phyloP scores from a whole-genome alignment of 164 flowering plant genomes.

The Cinnamomum chago region DNA sequence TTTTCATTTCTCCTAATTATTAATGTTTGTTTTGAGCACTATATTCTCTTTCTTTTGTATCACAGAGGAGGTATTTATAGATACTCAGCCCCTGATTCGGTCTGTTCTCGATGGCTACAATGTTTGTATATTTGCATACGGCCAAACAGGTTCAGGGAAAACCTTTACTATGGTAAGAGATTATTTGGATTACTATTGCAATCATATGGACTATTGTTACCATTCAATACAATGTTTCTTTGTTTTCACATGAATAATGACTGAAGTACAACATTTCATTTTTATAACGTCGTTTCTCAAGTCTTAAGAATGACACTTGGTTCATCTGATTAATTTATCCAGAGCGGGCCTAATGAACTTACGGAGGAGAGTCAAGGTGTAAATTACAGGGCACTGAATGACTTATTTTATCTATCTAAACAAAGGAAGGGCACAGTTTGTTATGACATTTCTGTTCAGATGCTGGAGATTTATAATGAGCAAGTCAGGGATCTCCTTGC shows the following conservation, averaged over 20 bases:
- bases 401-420: constrained; percentile 73
- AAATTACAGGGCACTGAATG: constrained; percentile 83
- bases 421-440: constrained; percentile 73
- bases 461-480: constrained; percentile 98
- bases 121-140: constrained; percentile 99
- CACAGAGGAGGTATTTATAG: constrained; percentile 91
- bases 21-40: not conserved
- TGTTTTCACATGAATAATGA: not conserved
- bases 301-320: not conserved
- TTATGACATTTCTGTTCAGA: constrained; percentile 89
- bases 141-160: constrained; percentile 99
- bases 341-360: constrained; percentile 88
- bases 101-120: constrained; percentile 98
- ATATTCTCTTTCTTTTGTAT: not conserved
- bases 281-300: not conserved
- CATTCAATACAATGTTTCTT: not conserved
- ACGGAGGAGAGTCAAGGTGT: constrained; percentile 87
- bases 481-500: constrained; percentile 97
- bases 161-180: constrained; percentile 83
- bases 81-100: constrained; percentile 86
- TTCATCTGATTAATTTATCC: constrained; percentile 15
- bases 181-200: not conserved
- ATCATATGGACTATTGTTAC: not conserved
- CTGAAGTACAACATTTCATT: not conserved
- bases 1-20: not conserved